These are phyloP conservation scores for Xylaria sp. DNA, from an alignment of 2,329 filamentous ascomycete genomes.

Conservation along the genomic window DNA sequence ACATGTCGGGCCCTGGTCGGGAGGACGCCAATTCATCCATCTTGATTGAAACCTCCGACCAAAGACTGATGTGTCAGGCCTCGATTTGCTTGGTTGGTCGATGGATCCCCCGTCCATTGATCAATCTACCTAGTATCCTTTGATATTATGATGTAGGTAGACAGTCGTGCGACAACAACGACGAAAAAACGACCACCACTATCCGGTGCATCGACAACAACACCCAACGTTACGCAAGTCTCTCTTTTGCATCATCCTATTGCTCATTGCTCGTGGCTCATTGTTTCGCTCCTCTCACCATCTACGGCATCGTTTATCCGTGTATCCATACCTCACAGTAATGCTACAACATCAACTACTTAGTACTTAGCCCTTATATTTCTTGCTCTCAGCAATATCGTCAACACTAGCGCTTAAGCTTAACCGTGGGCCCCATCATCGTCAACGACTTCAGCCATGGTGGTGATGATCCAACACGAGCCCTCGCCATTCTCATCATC, in stretches of 20 bases:
- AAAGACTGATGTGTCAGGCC: constrained; percentile 8
- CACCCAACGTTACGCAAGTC: neutral
- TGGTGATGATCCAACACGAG: neutral
- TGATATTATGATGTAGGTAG: constrained; percentile 1
- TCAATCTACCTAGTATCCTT: neutral
- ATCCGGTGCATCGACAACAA: neutral
- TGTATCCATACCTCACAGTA: neutral
- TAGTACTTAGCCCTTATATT: too few relatives aligned
- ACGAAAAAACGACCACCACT: too few relatives aligned
- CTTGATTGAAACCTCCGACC: neutral
- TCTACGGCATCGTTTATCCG: neutral
- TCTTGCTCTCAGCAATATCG: too few relatives aligned
- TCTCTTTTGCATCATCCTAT: too few relatives aligned
- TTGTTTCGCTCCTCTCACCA: neutral
- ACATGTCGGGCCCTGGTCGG: too few relatives aligned
- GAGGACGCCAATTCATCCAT: constrained; percentile 1
- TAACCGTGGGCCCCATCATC: neutral
- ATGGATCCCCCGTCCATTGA: neutral
- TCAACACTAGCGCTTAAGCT: neutral
- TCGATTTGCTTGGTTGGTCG: neutral
- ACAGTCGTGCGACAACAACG: neutral
- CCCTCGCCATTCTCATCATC: too few relatives aligned
- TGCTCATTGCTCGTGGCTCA: too few relatives aligned
- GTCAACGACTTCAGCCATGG: neutral
- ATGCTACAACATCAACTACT: neutral